A percentile compares a stretch with the other conserved stretches of the same genome.
Conservation (phyloP, 768 basidiomycete genomes). For the Hericium erinaceus region DNA sequence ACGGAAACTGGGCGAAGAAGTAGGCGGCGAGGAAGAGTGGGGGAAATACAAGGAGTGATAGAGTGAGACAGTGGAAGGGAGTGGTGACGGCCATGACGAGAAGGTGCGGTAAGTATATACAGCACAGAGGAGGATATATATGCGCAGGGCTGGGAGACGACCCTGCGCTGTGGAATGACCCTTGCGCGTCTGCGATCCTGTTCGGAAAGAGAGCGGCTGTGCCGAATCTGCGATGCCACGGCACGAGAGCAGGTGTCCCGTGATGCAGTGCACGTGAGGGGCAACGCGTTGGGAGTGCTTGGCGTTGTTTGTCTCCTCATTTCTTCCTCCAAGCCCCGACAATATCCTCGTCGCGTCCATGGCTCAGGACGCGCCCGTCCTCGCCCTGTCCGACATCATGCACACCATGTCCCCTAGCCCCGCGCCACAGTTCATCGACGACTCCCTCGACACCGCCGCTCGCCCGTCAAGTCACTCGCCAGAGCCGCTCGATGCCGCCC, state of each 20-base stretch:
- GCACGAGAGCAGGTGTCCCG: slow-evolving; percentile 22
- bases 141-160: neutral
- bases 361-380: slow-evolving; percentile 28
- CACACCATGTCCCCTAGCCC: slow-evolving; percentile 46
- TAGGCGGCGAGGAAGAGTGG: slow-evolving; percentile 52
- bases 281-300: slow-evolving; percentile 19
- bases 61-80: slow-evolving; percentile 31
- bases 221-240: neutral
- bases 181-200: too few relatives aligned
- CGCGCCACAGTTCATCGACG: slow-evolving; percentile 20
- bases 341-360: slow-evolving; percentile 14
- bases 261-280: slow-evolving; percentile 20
- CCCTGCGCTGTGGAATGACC: neutral
- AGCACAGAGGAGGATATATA: neutral
- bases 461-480: slow-evolving; percentile 21
- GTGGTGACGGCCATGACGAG: slow-evolving; percentile 17
- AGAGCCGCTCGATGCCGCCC: slow-evolving; percentile 33
- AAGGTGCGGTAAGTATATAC: neutral
- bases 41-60: slow-evolving; percentile 50
- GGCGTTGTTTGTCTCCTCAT: slow-evolving; percentile 21
- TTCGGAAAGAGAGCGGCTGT: neutral
- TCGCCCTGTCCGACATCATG: slow-evolving; percentile 48
- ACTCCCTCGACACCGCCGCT: slow-evolving; percentile 11
- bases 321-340: neutral
- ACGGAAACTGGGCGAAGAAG: slow-evolving; percentile 57